Evolutionary conservation across 106 monocot species (phyloP).

Genomic region (Apostasia shenzhenica): DNA sequence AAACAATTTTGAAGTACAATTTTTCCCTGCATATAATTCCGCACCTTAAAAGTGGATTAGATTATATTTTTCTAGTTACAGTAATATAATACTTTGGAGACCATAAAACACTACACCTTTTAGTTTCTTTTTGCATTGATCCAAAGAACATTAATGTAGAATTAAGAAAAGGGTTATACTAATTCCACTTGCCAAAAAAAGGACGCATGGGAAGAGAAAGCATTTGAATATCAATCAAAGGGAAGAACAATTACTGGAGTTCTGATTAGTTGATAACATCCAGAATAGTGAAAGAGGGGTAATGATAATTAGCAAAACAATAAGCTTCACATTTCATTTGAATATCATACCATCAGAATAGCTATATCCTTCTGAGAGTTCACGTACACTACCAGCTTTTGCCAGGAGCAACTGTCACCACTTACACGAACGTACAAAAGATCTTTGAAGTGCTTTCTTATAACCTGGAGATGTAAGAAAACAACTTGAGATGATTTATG

Average conservation of each 20-base stretch:
- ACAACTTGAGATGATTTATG: no score
- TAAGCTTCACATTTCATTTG: slow-evolving; percentile 10
- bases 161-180: no score
- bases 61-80: neutral
- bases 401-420: slow-evolving; percentile 23
- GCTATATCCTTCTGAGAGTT: slow-evolving; percentile 51
- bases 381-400: slow-evolving; percentile 51
- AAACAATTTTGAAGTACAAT: no score
- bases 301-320: neutral
- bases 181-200: no score
- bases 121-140: neutral
- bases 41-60: neutral
- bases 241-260: no score
- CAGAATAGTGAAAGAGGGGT: no score
- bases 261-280: no score
- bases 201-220: no score
- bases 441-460: slow-evolving; percentile 70
- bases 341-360: slow-evolving; percentile 62
- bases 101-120: slow-evolving; percentile 3
- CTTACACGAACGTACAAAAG: slow-evolving; percentile 48
- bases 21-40: no score
- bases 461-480: slow-evolving; percentile 32
- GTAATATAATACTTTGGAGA: neutral
- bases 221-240: no score
- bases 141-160: no score